Evolutionary conservation across 2,329 filamentous ascomycete species (phyloP), one percentile per base, ranked within the genome.

Genomic region (Aspergillus luchuensis): DNA sequence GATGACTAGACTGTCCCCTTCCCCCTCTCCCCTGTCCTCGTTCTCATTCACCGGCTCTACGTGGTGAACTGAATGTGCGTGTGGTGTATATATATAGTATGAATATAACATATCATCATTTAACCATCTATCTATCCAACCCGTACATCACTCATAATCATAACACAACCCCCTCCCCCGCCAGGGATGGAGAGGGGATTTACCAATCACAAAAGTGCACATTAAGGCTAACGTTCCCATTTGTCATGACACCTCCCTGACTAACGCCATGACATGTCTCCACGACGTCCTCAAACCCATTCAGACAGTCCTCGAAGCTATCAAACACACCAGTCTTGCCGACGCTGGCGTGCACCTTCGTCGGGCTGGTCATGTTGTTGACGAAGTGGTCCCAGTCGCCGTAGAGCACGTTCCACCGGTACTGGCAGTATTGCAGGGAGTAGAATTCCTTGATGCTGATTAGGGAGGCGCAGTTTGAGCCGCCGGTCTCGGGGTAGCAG

Each of bases 391-490:
- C 53, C 53, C 53, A 56, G 39, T 56, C 53, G 0, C 53, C 53
- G 53, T 56, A 56, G n/a, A 33, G 25, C 7, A 47, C n/a, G 53
- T 56, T 47, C 53, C 53, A 56, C 5, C 53, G 53, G 39, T 45
- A 56, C 5, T 33, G 33, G 53, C 53, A 56, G 53, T 56, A 56
- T 25, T 47, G 39, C 25, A 56, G n/a, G 6, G 23, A 33, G 25
- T 45, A 56, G 53, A 56, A 45, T 17, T 56, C 21, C 10, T 56
- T 56, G 53, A 56, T 56, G 39, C 25, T 15, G n/a, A 33, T 5
- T 7, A 45, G 41, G 2, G 23, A 33, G 11, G 43, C 23, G 53
- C 53, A 56, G 39, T 45, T 45, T 4, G 25, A 45, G 53, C 53
- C 53, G 11, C n/a, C 15, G 39, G 39, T 13, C 2, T 28, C 25